Percentiles rank a stretch among this genome's conserved stretches.
phyloP scores from a whole-genome alignment of 176 grass and related monocot species.

The Saccharum spontaneum region DNA sequence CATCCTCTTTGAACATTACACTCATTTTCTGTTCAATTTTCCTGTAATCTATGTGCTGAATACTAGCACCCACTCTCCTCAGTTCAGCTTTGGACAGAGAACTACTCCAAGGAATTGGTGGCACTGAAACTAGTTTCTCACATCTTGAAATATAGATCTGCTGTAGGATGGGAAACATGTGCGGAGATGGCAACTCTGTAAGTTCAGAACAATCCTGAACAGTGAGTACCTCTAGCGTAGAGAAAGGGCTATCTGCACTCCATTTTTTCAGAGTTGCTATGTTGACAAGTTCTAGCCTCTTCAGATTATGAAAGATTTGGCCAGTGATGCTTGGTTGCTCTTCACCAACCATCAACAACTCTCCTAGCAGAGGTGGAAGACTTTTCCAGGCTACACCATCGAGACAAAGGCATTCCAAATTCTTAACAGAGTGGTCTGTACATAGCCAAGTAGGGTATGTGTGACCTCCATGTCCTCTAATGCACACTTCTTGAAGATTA shows the following conservation, averaged over 20 bases:
- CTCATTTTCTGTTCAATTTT: background rate
- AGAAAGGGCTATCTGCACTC: background rate
- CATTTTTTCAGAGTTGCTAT: background rate
- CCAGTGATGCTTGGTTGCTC: background rate
- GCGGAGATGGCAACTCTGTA: too few relatives aligned
- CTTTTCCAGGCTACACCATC: background rate
- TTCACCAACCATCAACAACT: background rate
- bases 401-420: background rate
- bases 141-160: too few relatives aligned
- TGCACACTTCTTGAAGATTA: background rate
- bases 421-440: background rate
- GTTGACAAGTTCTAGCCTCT: background rate
- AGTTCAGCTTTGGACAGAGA: rapidly evolving
- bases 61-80: rapidly evolving
- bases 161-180: too few relatives aligned
- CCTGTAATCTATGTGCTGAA: rapidly evolving
- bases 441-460: constrained; percentile 1
- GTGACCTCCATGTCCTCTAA: background rate
- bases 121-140: too few relatives aligned
- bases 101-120: too few relatives aligned
- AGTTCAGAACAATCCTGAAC: too few relatives aligned
- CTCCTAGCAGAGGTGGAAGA: background rate
- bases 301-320: background rate
- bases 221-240: background rate
- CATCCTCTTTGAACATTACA: background rate